Percentiles rank a stretch among this genome's conserved stretches.
Evolutionary conservation across 768 basidiomycete genomes (phyloP).

Genomic region (Gloeopeniophorella convolvens): DNA sequence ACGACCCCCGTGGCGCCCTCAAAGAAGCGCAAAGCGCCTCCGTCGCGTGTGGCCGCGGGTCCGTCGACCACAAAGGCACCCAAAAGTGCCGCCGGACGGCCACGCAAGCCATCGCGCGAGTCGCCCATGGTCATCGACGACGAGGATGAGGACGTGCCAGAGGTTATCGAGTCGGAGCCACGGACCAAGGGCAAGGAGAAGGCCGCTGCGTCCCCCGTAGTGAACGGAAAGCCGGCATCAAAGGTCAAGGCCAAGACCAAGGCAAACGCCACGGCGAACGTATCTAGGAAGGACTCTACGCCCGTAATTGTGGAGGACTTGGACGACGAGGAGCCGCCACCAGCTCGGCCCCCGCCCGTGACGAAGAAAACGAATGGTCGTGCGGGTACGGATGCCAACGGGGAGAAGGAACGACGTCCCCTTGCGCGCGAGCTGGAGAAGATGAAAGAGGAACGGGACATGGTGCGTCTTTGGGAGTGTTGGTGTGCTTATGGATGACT

Average conservation of each 20-base stretch:
- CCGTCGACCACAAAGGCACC: conserved; percentile 21
- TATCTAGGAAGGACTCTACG: neutral
- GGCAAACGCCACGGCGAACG: conserved; percentile 25
- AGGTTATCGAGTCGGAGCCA: conserved; percentile 16
- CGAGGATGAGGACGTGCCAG: conserved; percentile 20
- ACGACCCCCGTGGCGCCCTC: conserved; percentile 24
- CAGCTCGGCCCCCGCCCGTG: conserved; percentile 11
- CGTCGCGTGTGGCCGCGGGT: conserved; percentile 16
- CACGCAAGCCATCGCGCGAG: conserved; percentile 11
- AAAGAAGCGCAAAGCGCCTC: conserved; percentile 22
- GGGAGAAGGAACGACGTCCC: neutral
- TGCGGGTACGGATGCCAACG: neutral
- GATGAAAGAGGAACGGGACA: conserved; percentile 23
- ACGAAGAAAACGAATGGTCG: conserved; percentile 10
- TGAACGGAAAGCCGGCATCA: conserved; percentile 26
- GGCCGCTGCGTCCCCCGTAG: conserved; percentile 4
- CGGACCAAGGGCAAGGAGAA: conserved; percentile 17
- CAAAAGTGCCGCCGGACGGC: conserved; percentile 12
- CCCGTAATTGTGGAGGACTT: conserved; percentile 9
- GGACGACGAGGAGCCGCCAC: conserved; percentile 14
- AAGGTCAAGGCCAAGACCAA: conserved; percentile 34
- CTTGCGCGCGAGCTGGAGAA: conserved; percentile 17
- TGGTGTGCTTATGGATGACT: neutral
- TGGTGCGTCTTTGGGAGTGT: conserved; percentile 16
- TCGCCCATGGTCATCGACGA: conserved; percentile 13